Evolutionary conservation across 305 asterid species (phyloP).

Genomic region (Fraxinus sp.): DNA sequence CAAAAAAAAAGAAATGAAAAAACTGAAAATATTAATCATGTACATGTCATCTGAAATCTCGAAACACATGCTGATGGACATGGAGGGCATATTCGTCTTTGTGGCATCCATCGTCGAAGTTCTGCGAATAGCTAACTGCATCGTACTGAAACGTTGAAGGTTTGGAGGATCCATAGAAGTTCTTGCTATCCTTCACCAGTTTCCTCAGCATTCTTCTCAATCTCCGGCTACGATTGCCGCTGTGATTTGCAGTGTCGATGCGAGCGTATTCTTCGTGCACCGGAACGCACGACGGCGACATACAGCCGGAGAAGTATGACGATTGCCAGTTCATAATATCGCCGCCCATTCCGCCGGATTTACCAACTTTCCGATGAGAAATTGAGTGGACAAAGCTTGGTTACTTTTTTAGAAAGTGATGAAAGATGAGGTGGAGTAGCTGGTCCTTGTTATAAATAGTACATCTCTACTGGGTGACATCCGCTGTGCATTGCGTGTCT

Average conservation of each 20-base stretch:
- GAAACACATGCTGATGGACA: conserved; percentile 20
- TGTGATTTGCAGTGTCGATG: neutral
- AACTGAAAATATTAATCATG: neutral
- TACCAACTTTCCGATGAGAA: neutral
- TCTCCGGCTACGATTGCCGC: conserved; percentile 14
- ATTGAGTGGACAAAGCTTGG: neutral
- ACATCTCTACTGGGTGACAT: neutral
- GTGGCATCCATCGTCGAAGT: conserved; percentile 58
- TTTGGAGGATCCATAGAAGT: conserved; percentile 32
- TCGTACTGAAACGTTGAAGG: conserved; percentile 44
- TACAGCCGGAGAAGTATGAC: conserved; percentile 36
- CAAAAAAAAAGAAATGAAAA: neutral
- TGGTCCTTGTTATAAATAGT: neutral
- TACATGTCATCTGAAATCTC: conserved; percentile 19
- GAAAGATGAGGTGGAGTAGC: neutral
- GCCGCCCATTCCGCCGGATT: conserved; percentile 22
- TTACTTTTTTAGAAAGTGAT: neutral
- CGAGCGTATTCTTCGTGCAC: conserved; percentile 57
- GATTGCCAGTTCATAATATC: conserved; percentile 19
- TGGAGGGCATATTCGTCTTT: conserved; percentile 36
- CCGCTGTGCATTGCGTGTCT: neutral
- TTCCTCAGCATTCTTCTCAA: conserved; percentile 39
- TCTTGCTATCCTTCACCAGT: conserved; percentile 47
- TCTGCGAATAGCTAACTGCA: conserved; percentile 55
- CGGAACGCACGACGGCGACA: conserved; percentile 53